These are phyloP conservation scores for Epichloe elymi DNA, from an alignment of 2,329 filamentous ascomycete genomes.

Conservation along the genomic window DNA sequence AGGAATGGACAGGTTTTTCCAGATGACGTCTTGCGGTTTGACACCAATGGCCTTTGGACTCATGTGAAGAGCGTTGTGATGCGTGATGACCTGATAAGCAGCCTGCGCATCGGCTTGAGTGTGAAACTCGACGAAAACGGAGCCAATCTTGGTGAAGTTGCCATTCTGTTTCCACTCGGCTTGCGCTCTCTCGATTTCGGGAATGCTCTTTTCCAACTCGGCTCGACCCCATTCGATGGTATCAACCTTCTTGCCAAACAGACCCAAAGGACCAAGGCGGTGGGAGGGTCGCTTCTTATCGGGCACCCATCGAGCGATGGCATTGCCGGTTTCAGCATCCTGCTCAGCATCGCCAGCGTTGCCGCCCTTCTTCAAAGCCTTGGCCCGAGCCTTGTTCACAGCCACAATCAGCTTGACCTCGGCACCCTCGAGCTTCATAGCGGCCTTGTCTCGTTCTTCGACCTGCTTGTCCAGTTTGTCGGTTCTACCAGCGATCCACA, in stretches of 20 bases:
- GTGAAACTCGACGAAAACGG: constrained; percentile 88
- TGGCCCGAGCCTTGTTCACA: constrained; percentile 25
- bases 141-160: constrained; percentile 49
- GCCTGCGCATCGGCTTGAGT: constrained; percentile 71
- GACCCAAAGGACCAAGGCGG: constrained; percentile 49
- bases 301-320: constrained; percentile 55
- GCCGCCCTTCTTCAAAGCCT: constrained; percentile 21
- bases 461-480: constrained; percentile 66
- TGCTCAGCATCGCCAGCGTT: constrained; percentile 25
- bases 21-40: constrained; percentile 69
- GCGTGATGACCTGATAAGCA: constrained; percentile 70
- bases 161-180: constrained; percentile 45
- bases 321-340: constrained; percentile 50
- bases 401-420: constrained; percentile 71
- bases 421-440: constrained; percentile 68
- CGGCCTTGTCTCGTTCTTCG: constrained; percentile 58
- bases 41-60: constrained; percentile 74
- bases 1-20: constrained; percentile 56
- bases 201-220: constrained; percentile 39
- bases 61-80: constrained; percentile 74
- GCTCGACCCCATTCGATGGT: constrained; percentile 74
- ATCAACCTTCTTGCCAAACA: constrained; percentile 56
- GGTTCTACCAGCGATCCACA: constrained; percentile 72
- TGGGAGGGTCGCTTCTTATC: constrained; percentile 58
- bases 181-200: constrained; percentile 52